These are phyloP conservation scores for Furcasterigmium sp. DNA, from an alignment of 2,329 filamentous ascomycete genomes.

Conservation along the genomic window DNA sequence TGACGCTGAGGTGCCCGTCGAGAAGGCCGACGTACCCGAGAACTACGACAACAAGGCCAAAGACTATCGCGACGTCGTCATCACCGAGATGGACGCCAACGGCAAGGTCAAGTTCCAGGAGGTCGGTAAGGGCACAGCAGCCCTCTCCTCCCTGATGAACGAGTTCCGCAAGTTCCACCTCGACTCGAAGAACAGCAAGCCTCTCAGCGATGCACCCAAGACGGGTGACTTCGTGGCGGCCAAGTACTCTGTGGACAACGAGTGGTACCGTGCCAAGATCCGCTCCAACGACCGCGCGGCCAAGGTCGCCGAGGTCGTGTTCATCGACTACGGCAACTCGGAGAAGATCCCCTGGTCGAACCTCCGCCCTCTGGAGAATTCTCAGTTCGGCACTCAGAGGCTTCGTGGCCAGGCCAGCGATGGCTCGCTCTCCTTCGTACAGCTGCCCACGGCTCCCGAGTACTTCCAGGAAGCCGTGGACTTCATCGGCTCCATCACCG, in stretches of 20 bases:
- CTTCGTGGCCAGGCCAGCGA: slow-evolving; percentile 85
- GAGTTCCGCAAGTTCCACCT: slow-evolving; percentile 89
- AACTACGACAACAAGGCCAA: slow-evolving; percentile 56
- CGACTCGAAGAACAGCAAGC: slow-evolving; percentile 71
- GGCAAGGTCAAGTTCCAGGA: slow-evolving; percentile 88
- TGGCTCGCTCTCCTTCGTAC: slow-evolving; percentile 80
- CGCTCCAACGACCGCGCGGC: slow-evolving; percentile 87
- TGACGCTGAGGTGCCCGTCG: slow-evolving; percentile 45
- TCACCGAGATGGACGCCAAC: slow-evolving; percentile 82
- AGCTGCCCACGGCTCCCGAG: slow-evolving; percentile 76
- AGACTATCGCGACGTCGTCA: slow-evolving; percentile 89
- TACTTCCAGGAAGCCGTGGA: slow-evolving; percentile 77
- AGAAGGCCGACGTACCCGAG: slow-evolving; percentile 38
- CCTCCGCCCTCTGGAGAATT: slow-evolving; percentile 73
- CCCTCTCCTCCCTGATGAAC: slow-evolving; percentile 82
- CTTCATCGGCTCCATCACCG: slow-evolving; percentile 70
- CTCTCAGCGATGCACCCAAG: slow-evolving; percentile 74
- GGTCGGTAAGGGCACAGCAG: slow-evolving; percentile 78
- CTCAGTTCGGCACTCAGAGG: slow-evolving; percentile 74
- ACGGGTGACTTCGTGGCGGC: slow-evolving; percentile 87
- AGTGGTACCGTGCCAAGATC: slow-evolving; percentile 92
- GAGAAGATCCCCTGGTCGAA: slow-evolving; percentile 82
- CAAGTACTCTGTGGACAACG: slow-evolving; percentile 80
- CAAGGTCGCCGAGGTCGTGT: slow-evolving; percentile 85
- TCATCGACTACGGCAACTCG: slow-evolving; percentile 94